These are phyloP conservation scores for Ceratocystis destructans DNA, from an alignment of 2,329 filamentous ascomycete genomes.

Conservation along the genomic window DNA sequence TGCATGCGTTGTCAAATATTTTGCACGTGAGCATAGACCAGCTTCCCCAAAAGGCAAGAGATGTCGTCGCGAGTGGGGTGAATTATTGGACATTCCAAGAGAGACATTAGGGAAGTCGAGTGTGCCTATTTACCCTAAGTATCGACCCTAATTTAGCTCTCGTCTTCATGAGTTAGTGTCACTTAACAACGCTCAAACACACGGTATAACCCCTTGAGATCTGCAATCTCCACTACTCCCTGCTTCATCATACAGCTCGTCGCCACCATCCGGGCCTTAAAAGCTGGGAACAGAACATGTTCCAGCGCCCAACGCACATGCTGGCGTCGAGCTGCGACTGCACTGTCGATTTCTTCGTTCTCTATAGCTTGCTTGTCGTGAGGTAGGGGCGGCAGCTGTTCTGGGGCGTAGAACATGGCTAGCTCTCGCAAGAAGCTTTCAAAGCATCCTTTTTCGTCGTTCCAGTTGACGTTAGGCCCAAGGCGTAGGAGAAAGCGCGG, in stretches of 20 bases:
- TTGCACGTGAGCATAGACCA: conserved; percentile 5
- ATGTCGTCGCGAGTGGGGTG: conserved; percentile 3
- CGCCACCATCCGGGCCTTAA: conserved; percentile 68
- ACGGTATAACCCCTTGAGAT: conserved; percentile 80
- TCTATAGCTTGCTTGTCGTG: conserved; percentile 26
- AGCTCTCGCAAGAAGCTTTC: conserved; percentile 72
- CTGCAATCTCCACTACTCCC: conserved; percentile 70
- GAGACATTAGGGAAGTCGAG: background rate
- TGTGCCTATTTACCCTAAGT: background rate
- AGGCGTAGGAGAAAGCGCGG: conserved; percentile 77
- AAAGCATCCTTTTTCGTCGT: conserved; percentile 72
- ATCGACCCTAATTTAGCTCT: background rate
- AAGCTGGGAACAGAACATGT: conserved; percentile 77
- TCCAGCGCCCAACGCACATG: conserved; percentile 68
- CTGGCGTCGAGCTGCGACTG: conserved; percentile 44
- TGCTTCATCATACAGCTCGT: conserved; percentile 64
- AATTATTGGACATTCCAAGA: background rate
- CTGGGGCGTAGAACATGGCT: conserved; percentile 80
- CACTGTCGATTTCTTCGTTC: conserved; percentile 33
- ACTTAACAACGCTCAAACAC: conserved; percentile 85
- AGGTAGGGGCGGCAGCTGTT: conserved; percentile 52
- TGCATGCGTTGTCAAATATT: background rate
- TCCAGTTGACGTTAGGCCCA: conserved; percentile 81
- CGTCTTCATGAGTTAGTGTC: background rate
- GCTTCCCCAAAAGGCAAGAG: background rate